Evolutionary conservation across 768 basidiomycete species (phyloP).

Genomic region (Lentinula aciculospora): DNA sequence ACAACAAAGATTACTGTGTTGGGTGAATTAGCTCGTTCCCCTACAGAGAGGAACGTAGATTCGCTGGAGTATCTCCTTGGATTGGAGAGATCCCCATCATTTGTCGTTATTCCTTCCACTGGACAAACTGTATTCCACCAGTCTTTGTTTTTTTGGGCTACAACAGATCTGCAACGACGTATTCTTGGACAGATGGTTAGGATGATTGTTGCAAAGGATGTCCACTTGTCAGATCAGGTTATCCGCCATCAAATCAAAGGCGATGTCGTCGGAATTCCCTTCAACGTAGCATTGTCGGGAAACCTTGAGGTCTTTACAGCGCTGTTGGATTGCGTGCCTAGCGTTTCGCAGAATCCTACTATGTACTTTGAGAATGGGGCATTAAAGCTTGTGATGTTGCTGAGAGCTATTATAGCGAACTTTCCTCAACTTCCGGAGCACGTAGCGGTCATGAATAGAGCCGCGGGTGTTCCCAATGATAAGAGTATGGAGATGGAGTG

Average conservation of each 20-base stretch:
- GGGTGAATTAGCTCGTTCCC: slow-evolving; percentile 4
- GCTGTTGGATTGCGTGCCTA: neutral
- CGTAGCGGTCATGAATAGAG: neutral
- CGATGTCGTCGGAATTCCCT: neutral
- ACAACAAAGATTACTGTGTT: slow-evolving; percentile 2
- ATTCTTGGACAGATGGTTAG: neutral
- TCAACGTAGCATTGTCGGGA: neutral
- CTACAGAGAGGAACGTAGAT: slow-evolving; percentile 6
- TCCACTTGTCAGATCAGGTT: neutral
- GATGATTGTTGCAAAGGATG: neutral
- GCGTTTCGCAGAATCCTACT: neutral
- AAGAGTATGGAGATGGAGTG: neutral
- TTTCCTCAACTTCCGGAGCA: neutral
- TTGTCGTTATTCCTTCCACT: neutral
- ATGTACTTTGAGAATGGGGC: neutral
- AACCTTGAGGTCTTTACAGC: neutral
- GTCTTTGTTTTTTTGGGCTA: neutral
- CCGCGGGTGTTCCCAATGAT: neutral
- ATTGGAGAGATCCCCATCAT: neutral
- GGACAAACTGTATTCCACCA: slow-evolving; percentile 2
- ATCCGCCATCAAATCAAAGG: neutral
- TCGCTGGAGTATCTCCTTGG: slow-evolving; percentile 3
- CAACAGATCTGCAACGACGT: neutral
- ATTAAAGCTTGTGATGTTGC: neutral
- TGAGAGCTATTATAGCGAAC: neutral